phyloP scores from a whole-genome alignment of 768 basidiomycete species.

The Lactarius sanguifluus region DNA sequence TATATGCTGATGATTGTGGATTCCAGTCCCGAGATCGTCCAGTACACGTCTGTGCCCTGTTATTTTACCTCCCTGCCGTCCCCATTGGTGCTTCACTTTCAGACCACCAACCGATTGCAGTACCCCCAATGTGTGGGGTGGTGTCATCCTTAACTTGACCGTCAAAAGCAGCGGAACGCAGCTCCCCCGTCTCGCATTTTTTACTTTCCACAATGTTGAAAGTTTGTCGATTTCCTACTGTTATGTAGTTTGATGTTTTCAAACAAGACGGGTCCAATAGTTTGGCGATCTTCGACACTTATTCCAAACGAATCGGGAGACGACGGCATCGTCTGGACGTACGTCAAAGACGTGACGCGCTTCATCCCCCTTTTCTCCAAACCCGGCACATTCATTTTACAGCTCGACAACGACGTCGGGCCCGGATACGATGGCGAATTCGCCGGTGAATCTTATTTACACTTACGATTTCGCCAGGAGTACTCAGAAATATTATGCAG shows the following conservation, averaged over 20 bases:
- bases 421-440: conserved; percentile 62
- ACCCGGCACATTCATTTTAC: conserved; percentile 66
- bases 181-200: conserved; percentile 67
- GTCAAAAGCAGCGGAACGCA: conserved; percentile 77
- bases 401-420: conserved; percentile 68
- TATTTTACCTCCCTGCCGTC: background rate
- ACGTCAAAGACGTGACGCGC: conserved; percentile 70
- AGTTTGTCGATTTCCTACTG: conserved; percentile 43
- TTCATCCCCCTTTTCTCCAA: conserved; percentile 70
- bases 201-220: conserved; percentile 77
- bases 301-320: conserved; percentile 29
- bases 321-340: conserved; percentile 77
- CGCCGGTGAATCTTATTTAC: conserved; percentile 47
- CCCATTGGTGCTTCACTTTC: background rate
- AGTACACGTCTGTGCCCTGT: conserved; percentile 50
- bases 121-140: conserved; percentile 68
- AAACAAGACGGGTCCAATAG: conserved; percentile 36
- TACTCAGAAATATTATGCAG: conserved; percentile 37
- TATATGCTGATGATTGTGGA: background rate
- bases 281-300: conserved; percentile 45
- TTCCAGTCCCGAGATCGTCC: conserved; percentile 59
- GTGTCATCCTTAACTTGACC: conserved; percentile 72
- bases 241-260: background rate
- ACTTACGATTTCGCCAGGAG: background rate
- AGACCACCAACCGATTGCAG: conserved; percentile 78